Evolutionary conservation across 768 basidiomycete genomes (phyloP).

Genomic region (Auricularia sp.): DNA sequence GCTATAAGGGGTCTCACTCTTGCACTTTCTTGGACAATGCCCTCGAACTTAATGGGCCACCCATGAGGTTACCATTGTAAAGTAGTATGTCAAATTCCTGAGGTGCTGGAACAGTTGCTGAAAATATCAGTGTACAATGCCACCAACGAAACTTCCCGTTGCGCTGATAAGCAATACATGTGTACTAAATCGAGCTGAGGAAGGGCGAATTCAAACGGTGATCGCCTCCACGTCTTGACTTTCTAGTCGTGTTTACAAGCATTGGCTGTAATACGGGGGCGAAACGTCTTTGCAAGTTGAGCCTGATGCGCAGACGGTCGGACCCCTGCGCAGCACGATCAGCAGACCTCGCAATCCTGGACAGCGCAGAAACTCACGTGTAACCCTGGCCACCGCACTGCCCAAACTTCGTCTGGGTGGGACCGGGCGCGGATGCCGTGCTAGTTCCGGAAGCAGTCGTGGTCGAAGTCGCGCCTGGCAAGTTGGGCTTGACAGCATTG

Average conservation of each 20-base stretch:
- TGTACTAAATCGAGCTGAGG: too few species aligned
- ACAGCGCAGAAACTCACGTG: background rate
- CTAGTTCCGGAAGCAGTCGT: background rate
- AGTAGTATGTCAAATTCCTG: too few species aligned
- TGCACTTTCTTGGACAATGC: too few species aligned
- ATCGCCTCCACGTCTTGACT: too few species aligned
- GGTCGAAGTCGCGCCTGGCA: background rate
- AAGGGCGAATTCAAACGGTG: too few species aligned
- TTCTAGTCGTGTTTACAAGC: too few species aligned
- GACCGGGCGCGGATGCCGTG: constrained; percentile 24
- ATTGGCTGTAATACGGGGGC: background rate
- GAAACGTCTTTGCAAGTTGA: background rate
- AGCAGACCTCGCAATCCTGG: background rate
- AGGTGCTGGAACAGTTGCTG: too few species aligned
- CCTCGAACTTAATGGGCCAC: too few species aligned
- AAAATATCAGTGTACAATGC: too few species aligned
- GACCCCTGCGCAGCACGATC: background rate
- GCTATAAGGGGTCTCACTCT: constrained; percentile 13
- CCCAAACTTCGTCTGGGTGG: constrained; percentile 36
- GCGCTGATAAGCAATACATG: too few species aligned
- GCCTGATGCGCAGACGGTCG: background rate
- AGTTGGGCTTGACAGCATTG: constrained; percentile 13
- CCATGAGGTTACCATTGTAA: too few species aligned
- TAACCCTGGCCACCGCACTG: constrained; percentile 40
- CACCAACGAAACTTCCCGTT: too few species aligned